These are phyloP conservation scores for Sanguinoderma infundibulare DNA, from an alignment of 1,284 basidiomycete genomes.

Conservation along the genomic window DNA sequence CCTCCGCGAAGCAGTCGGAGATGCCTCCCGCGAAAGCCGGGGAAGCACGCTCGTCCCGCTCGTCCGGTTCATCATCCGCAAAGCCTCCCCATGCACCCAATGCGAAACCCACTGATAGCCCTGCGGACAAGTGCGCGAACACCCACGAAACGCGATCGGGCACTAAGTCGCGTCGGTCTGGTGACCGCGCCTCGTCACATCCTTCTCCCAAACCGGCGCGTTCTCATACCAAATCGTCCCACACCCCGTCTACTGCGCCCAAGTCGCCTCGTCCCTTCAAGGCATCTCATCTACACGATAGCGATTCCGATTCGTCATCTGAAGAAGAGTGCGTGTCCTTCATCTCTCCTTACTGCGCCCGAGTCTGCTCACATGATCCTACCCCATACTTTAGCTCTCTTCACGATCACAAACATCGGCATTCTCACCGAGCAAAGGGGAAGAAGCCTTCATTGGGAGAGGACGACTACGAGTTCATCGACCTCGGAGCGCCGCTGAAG, in stretches of 20 bases:
- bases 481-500: slow-evolving; percentile 39
- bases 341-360: not conserved
- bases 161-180: slow-evolving; percentile 11
- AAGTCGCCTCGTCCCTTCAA: slow-evolving; percentile 13
- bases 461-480: slow-evolving; percentile 38
- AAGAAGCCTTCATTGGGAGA: slow-evolving; percentile 32
- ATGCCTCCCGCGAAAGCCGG: slow-evolving; percentile 5
- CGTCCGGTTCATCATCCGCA: not conserved
- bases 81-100: not conserved
- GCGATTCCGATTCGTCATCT: slow-evolving; percentile 27
- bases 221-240: slow-evolving; percentile 15
- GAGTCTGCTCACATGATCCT: slow-evolving; percentile 8
- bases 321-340: slow-evolving; percentile 19
- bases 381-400: slow-evolving; percentile 10
- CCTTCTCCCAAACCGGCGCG: slow-evolving; percentile 17
- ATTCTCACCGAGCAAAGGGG: slow-evolving; percentile 16
- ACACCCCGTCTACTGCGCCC: slow-evolving; percentile 9
- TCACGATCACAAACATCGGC: slow-evolving; percentile 16
- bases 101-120: slow-evolving; percentile 4
- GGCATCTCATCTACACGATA: slow-evolving; percentile 20
- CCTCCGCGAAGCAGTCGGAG: slow-evolving; percentile 15
- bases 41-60: slow-evolving; percentile 4
- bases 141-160: slow-evolving; percentile 9
- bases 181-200: slow-evolving; percentile 15
- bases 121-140: slow-evolving; percentile 3